phyloP scores from a whole-genome alignment of 352 stramenopile genomes.

The Globisporangium lucens region DNA sequence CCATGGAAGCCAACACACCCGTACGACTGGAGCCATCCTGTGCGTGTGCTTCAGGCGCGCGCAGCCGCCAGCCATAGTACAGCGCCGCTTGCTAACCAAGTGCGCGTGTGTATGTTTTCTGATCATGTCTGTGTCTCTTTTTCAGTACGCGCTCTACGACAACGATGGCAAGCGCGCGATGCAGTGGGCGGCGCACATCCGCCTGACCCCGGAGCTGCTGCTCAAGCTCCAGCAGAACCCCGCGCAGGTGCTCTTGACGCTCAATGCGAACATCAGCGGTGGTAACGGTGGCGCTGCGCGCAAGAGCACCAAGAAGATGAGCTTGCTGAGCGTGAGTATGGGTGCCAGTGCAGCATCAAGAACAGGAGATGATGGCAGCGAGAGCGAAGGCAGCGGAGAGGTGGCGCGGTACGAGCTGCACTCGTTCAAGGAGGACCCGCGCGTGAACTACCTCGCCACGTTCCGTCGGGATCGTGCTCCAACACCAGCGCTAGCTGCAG shows the following conservation, averaged over 20 bases:
- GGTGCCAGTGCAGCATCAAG: not conserved
- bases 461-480: conserved; percentile 25
- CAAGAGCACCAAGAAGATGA: conserved; percentile 37
- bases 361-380: conserved; percentile 8
- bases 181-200: conserved; percentile 66
- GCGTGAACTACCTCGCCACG: conserved; percentile 64
- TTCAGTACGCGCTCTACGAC: conserved; percentile 71
- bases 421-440: conserved; percentile 66
- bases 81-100: not conserved
- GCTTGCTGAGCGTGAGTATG: conserved; percentile 43
- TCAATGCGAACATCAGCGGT: conserved; percentile 24
- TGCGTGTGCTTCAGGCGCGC: not conserved
- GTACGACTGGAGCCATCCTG: not conserved
- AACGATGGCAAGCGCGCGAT: conserved; percentile 27
- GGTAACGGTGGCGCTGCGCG: conserved; percentile 8
- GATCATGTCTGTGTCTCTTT: not conserved
- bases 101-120: not conserved
- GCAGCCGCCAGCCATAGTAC: not conserved
- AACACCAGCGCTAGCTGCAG: not conserved
- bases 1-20: conserved; percentile 17
- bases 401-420: conserved; percentile 67
- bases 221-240: conserved; percentile 42
- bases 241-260: conserved; percentile 24
- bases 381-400: conserved; percentile 15
- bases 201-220: conserved; percentile 74